Conservation (phyloP, 371 early-diverging fungal genomes). For the Nematocida parisii region DNA sequence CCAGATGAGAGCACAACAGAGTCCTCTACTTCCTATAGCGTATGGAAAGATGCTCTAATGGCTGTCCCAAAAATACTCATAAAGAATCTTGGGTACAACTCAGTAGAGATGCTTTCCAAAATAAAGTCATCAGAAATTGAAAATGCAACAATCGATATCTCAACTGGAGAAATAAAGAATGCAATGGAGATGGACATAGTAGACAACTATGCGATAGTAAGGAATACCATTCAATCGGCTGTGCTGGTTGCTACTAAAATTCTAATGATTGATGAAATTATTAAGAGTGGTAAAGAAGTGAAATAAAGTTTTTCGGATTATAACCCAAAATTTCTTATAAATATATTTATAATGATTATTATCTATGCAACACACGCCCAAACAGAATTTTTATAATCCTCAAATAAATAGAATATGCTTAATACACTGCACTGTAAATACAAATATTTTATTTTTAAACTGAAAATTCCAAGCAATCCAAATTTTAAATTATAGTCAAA, state of each 20-base stretch:
- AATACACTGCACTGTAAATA: too few relatives aligned
- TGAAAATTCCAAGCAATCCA: too few relatives aligned
- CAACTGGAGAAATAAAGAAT: slow-evolving; percentile 76
- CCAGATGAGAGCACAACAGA: slow-evolving; percentile 25
- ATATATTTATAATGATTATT: too few relatives aligned
- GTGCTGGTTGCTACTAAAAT: slow-evolving; percentile 88
- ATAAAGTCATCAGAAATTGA: slow-evolving; percentile 70
- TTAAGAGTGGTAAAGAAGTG: slow-evolving; percentile 75
- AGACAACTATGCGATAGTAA: slow-evolving; percentile 85
- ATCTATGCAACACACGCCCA: too few relatives aligned
- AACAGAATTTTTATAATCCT: background rate
- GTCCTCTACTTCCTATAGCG: slow-evolving; percentile 9
- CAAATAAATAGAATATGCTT: too few relatives aligned
- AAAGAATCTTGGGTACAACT: slow-evolving; percentile 88
- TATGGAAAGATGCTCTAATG: slow-evolving; percentile 76
- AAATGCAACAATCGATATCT: slow-evolving; percentile 19
- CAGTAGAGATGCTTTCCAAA: slow-evolving; percentile 86
- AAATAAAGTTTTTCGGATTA: slow-evolving; percentile 31
- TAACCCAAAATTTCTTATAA: too few relatives aligned
- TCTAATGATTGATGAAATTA: slow-evolving; percentile 97
- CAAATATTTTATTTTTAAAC: too few relatives aligned
- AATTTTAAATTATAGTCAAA: too few relatives aligned
- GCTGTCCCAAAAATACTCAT: slow-evolving; percentile 90
- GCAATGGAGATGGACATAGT: slow-evolving; percentile 84
- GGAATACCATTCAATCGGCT: slow-evolving; percentile 70